These are phyloP conservation scores for Lagerstroemia speciosa DNA, from an alignment of 345 rosid species.

Conservation along the genomic window DNA sequence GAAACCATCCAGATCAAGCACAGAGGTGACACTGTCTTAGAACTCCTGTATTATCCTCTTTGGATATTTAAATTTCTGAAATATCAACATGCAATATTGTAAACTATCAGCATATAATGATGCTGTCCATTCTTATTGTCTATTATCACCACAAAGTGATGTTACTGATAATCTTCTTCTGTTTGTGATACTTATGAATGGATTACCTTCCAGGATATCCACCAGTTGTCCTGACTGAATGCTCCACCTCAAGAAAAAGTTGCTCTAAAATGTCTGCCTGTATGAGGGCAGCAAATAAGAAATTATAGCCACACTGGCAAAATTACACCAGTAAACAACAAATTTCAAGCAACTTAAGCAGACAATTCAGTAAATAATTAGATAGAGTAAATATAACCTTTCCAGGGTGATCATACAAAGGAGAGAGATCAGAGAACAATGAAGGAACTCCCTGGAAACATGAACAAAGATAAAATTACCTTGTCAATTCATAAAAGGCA, in stretches of 20 bases:
- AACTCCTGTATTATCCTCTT: background rate
- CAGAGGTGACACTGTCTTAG: background rate
- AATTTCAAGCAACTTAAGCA: background rate
- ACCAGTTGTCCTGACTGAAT: constrained; percentile 59
- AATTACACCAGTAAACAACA: background rate
- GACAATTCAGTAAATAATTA: constrained; percentile 1
- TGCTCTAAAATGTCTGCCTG: constrained; percentile 89
- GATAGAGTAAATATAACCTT: constrained; percentile 49
- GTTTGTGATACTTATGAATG: background rate
- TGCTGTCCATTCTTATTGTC: background rate
- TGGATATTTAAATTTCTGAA: background rate
- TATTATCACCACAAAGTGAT: background rate
- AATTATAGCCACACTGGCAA: background rate
- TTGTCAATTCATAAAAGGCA: background rate
- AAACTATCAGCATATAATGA: background rate
- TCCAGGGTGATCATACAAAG: constrained; percentile 68
- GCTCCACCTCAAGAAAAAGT: constrained; percentile 75
- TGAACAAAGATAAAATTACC: constrained; percentile 11
- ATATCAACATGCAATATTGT: background rate
- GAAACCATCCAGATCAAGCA: background rate
- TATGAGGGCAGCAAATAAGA: constrained; percentile 10
- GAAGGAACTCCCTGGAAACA: constrained; percentile 87
- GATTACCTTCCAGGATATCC: constrained; percentile 76
- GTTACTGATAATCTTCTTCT: background rate
- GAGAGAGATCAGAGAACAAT: constrained; percentile 88